phyloP scores from a whole-genome alignment of 306 rosid genomes.

The Cicer arietinum region DNA sequence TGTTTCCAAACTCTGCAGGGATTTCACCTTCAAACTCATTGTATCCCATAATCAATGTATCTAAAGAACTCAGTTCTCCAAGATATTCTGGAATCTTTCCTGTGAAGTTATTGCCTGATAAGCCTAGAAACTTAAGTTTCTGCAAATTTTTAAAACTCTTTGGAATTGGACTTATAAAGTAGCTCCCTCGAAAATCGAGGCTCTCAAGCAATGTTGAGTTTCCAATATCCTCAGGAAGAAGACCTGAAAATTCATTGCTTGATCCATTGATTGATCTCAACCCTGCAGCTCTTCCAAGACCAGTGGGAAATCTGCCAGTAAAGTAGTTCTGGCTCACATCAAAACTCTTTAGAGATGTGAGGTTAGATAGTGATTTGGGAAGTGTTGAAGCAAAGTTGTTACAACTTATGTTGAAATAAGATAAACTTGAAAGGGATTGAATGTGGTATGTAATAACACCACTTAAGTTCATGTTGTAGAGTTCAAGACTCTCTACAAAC shows the following conservation, averaged over 20 bases:
- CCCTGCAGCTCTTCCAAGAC: constrained; percentile 66
- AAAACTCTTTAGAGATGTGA: constrained; percentile 64
- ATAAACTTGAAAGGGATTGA: constrained; percentile 59
- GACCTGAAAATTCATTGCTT: constrained; percentile 76
- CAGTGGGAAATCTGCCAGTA: constrained; percentile 69
- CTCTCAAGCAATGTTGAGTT: constrained; percentile 69
- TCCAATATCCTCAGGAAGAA: constrained; percentile 81
- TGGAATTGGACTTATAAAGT: constrained; percentile 79
- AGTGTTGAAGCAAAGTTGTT: constrained; percentile 65
- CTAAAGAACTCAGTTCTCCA: constrained; percentile 70
- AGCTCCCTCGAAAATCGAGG: constrained; percentile 86
- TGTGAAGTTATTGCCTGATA: constrained; percentile 80
- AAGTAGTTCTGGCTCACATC: constrained; percentile 88
- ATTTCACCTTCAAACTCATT: constrained; percentile 76
- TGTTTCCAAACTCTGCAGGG: constrained; percentile 81
- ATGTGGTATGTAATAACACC: constrained; percentile 66
- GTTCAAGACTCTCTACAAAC: constrained; percentile 68
- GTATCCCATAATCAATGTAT: constrained; percentile 82
- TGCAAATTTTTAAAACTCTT: constrained; percentile 61
- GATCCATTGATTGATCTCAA: constrained; percentile 72
- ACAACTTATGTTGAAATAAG: constrained; percentile 63
- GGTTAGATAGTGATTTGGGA: constrained; percentile 63
- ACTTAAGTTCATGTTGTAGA: constrained; percentile 81
- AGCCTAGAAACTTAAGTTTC: constrained; percentile 80
- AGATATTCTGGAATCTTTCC: constrained; percentile 70